phyloP scores from a whole-genome alignment of 768 basidiomycete species.

The Bullera alba region DNA sequence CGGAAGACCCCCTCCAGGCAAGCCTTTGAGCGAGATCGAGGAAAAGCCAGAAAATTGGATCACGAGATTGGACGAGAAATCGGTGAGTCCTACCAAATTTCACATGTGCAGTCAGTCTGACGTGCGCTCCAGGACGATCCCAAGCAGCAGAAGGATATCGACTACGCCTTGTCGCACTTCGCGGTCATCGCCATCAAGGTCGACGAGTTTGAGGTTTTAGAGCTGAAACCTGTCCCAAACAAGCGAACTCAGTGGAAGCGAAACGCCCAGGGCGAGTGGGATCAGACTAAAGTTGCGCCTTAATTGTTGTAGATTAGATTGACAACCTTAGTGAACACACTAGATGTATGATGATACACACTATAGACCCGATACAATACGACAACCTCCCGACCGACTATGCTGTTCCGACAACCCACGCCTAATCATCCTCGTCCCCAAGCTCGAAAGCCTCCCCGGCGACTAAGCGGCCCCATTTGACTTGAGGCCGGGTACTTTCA shows the following conservation, averaged over 20 bases:
- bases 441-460: slow-evolving; percentile 39
- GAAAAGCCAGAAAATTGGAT: slow-evolving; percentile 34
- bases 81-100: slow-evolving; percentile 22
- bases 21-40: slow-evolving; percentile 25
- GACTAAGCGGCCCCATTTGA: slow-evolving; percentile 30
- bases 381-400: not conserved
- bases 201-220: slow-evolving; percentile 31
- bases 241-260: slow-evolving; percentile 31
- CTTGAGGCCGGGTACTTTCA: slow-evolving; percentile 14
- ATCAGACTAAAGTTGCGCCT: slow-evolving; percentile 28
- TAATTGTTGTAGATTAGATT: slow-evolving; percentile 4
- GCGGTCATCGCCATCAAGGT: slow-evolving; percentile 36
- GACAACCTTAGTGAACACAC: not conserved
- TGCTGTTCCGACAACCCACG: no score
- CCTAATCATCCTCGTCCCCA: slow-evolving; percentile 28
- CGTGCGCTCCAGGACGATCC: slow-evolving; percentile 37
- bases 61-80: slow-evolving; percentile 28
- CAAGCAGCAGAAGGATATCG: slow-evolving; percentile 29
- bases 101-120: no score
- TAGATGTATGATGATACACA: not conserved
- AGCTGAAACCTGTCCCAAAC: slow-evolving; percentile 41
- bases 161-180: slow-evolving; percentile 32
- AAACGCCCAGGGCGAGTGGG: slow-evolving; percentile 26
- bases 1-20: slow-evolving; percentile 40
- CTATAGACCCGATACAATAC: not conserved